Evolutionary conservation across 306 rosid genomes (phyloP).

Genomic region (Cucurbita maxima): DNA sequence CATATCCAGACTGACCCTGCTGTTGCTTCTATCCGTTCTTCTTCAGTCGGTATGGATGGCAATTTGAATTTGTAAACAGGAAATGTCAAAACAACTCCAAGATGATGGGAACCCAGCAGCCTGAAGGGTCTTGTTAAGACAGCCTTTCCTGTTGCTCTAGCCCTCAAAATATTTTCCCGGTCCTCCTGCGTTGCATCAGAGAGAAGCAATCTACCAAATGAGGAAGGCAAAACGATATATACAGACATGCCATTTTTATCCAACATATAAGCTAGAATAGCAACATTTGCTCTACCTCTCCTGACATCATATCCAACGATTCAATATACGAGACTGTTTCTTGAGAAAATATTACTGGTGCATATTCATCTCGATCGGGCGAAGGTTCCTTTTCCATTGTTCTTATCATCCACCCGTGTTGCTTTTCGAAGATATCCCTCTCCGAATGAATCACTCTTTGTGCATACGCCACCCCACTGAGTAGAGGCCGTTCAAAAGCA

Average conservation of each 20-base stretch:
- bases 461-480: constrained; percentile 96
- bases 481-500: constrained; percentile 84
- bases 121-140: constrained; percentile 93
- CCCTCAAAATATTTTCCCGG: constrained; percentile 85
- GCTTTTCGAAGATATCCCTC: constrained; percentile 64
- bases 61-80: constrained; percentile 93
- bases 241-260: neutral
- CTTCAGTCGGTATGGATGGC: constrained; percentile 45
- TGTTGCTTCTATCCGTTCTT: constrained; percentile 60
- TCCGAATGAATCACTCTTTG: constrained; percentile 64
- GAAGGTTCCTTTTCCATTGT: constrained; percentile 81
- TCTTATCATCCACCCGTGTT: constrained; percentile 84
- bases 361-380: constrained; percentile 78
- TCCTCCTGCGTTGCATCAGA: constrained; percentile 55
- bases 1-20: constrained; percentile 57
- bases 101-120: constrained; percentile 86
- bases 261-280: constrained; percentile 4
- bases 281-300: constrained; percentile 44
- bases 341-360: constrained; percentile 85
- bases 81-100: constrained; percentile 95
- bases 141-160: constrained; percentile 95
- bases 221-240: neutral
- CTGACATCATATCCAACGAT: constrained; percentile 98
- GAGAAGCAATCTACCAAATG: neutral
- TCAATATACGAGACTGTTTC: constrained; percentile 82